Evolutionary conservation across 805 yeast species (phyloP).

Genomic region (Maudiozyma turicensis): DNA sequence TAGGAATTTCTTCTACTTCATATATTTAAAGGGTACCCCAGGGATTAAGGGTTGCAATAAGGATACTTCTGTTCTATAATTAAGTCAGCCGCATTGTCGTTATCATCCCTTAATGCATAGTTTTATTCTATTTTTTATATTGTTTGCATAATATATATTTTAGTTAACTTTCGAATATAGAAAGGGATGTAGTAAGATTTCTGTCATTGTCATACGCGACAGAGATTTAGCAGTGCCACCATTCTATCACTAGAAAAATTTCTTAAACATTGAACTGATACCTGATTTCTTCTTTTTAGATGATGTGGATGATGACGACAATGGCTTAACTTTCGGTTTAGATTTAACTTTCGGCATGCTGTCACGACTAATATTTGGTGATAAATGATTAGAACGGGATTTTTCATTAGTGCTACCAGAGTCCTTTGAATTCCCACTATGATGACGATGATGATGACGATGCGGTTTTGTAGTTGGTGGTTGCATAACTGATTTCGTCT

Average conservation of each 20-base stretch:
- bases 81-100: too few relatives aligned
- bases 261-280: conserved; percentile 16
- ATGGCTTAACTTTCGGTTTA: neutral
- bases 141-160: too few relatives aligned
- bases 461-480: conserved; percentile 2
- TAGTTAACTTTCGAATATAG: too few relatives aligned
- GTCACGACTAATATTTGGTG: neutral
- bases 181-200: too few relatives aligned
- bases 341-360: neutral
- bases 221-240: neutral
- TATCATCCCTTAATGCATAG: too few relatives aligned
- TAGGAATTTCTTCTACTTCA: too few relatives aligned
- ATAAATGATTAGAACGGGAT: neutral
- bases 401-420: neutral
- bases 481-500: conserved; percentile 14
- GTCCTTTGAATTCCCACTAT: neutral
- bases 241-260: conserved; percentile 7
- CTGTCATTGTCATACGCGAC: too few relatives aligned
- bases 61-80: too few relatives aligned
- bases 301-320: neutral
- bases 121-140: too few relatives aligned
- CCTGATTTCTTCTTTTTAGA: conserved; percentile 8
- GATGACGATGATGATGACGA: conserved; percentile 4
- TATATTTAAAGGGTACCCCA: too few relatives aligned
- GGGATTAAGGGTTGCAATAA: too few relatives aligned